These are phyloP conservation scores for Fusarium coicis DNA, from an alignment of 2,329 filamentous ascomycete species.

Conservation along the genomic window DNA sequence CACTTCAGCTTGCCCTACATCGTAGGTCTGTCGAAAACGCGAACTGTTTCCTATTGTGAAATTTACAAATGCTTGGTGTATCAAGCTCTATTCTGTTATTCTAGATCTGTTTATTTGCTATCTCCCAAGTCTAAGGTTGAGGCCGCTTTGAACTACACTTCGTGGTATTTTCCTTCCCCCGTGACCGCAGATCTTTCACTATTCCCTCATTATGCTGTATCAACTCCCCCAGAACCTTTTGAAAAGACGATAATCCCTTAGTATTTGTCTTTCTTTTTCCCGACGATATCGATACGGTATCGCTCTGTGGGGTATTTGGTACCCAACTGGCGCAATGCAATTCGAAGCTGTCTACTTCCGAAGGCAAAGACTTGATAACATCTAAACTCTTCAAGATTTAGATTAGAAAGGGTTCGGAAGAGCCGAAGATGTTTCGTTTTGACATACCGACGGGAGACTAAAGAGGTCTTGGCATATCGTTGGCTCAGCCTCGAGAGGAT, in stretches of 20 bases:
- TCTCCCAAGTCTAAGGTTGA: too few relatives aligned
- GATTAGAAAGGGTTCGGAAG: background rate
- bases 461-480: background rate
- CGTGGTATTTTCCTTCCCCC: accelerated
- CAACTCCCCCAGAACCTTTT: background rate
- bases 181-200: background rate
- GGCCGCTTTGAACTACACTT: background rate
- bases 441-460: background rate
- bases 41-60: accelerated
- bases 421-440: accelerated
- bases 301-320: background rate
- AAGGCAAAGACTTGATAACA: background rate
- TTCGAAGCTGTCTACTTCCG: background rate
- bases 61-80: background rate
- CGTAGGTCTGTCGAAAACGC: accelerated
- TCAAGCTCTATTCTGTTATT: background rate
- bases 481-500: background rate
- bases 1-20: background rate
- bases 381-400: background rate
- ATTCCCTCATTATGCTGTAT: background rate
- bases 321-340: background rate
- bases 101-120: background rate
- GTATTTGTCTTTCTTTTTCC: background rate
- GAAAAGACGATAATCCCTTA: background rate
- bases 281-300: background rate